A percentile compares a stretch with the other conserved stretches of the same genome.
Evolutionary conservation across 2,329 filamentous ascomycete genomes (phyloP).

Genomic region (Trichoderma sp.): DNA sequence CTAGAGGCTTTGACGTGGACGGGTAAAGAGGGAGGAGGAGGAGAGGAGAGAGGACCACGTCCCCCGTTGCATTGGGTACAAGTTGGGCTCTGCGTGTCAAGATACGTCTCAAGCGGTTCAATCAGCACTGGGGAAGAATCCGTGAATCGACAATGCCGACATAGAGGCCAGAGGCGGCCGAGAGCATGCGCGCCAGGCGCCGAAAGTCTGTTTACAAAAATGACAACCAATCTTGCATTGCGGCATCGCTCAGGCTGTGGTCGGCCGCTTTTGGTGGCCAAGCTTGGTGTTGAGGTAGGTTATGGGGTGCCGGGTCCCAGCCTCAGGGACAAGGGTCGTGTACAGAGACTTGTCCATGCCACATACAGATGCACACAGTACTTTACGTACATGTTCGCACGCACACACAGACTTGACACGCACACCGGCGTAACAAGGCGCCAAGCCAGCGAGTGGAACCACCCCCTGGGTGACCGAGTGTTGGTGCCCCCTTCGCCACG

Average conservation of each 20-base stretch:
- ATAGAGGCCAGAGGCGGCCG: neutral
- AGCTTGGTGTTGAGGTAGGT: constrained; percentile 2
- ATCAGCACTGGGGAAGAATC: neutral
- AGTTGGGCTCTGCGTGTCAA: constrained; percentile 17
- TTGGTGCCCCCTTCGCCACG: constrained; percentile 21
- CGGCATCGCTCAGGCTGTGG: neutral
- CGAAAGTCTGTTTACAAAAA: neutral
- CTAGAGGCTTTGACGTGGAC: constrained; percentile 9
- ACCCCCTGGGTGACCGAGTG: constrained; percentile 12
- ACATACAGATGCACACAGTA: neutral
- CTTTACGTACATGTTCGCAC: neutral
- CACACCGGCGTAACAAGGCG: constrained; percentile 5
- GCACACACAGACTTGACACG: neutral
- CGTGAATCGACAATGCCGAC: neutral
- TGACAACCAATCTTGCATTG: constrained; percentile 9
- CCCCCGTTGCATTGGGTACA: constrained; percentile 21
- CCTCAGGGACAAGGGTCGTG: neutral
- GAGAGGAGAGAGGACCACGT: neutral
- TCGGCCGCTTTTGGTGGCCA: constrained; percentile 6
- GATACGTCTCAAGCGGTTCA: constrained; percentile 2
- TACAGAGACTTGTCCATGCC: neutral
- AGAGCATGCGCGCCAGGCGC: constrained; percentile 10
- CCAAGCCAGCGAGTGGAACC: constrained; percentile 21
- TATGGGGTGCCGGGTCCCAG: neutral
- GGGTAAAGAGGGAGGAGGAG: neutral